Conservation (phyloP, 176 grass and related monocot genomes). For the Oryza nivara region DNA sequence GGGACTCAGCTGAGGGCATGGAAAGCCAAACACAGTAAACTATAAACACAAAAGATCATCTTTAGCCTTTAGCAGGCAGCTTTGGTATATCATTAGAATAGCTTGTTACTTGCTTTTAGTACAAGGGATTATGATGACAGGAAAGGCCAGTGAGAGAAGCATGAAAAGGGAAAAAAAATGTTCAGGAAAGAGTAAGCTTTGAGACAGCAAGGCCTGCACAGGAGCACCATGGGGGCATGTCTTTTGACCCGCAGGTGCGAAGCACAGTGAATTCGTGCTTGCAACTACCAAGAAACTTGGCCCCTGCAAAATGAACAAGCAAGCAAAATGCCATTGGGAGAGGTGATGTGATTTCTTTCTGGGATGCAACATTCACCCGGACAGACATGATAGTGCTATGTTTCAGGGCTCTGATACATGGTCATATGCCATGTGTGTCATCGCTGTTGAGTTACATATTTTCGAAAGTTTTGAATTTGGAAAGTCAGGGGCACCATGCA, state of each 20-base stretch:
- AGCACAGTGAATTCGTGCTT: slow-evolving; percentile 51
- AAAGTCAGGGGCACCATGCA: neutral
- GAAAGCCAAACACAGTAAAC: slow-evolving; percentile 59
- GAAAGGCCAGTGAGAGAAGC: slow-evolving; percentile 5
- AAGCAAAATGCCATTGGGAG: slow-evolving; percentile 35
- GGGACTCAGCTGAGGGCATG: slow-evolving; percentile 44
- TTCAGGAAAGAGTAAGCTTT: slow-evolving; percentile 34
- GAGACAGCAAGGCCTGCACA: slow-evolving; percentile 39
- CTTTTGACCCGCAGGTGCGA: slow-evolving; percentile 48
- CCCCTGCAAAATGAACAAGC: slow-evolving; percentile 46
- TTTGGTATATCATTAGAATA: slow-evolving; percentile 56
- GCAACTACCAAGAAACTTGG: slow-evolving; percentile 55
- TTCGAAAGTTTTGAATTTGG: neutral
- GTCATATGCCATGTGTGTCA: neutral
- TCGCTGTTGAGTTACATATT: slow-evolving; percentile 29
- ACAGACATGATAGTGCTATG: slow-evolving; percentile 29
- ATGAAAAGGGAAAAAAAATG: slow-evolving; percentile 45
- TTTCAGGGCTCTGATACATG: slow-evolving; percentile 43
- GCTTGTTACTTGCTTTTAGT: slow-evolving; percentile 75
- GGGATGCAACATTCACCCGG: slow-evolving; percentile 30
- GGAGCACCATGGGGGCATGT: slow-evolving; percentile 29
- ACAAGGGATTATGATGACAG: slow-evolving; percentile 68
- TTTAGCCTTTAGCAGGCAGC: slow-evolving; percentile 55
- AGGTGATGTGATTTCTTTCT: slow-evolving; percentile 41
- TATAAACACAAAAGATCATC: slow-evolving; percentile 65